Evolutionary conservation across 129 eudicot species (phyloP).

Genomic region (Calendula officinalis): DNA sequence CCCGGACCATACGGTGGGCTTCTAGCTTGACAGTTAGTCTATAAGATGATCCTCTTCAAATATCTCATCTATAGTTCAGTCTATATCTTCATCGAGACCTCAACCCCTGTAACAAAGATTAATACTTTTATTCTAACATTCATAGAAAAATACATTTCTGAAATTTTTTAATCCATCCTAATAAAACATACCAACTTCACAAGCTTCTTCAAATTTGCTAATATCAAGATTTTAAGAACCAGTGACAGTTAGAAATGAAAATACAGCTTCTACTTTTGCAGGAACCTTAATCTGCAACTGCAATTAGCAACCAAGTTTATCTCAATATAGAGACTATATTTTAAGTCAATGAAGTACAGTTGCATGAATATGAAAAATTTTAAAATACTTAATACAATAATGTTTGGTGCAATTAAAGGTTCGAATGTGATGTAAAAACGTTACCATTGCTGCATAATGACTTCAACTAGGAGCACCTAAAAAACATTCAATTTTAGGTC

Average conservation of each 20-base stretch:
- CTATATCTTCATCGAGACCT: slow-evolving; percentile 66
- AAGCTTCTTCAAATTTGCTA: slow-evolving; percentile 76
- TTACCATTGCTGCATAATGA: too few relatives aligned
- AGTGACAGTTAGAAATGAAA: slow-evolving; percentile 56
- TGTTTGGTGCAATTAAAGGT: too few relatives aligned
- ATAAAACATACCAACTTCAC: slow-evolving; percentile 79
- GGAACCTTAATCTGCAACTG: slow-evolving; percentile 69
- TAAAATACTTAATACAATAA: too few relatives aligned
- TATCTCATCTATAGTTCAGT: slow-evolving; percentile 50
- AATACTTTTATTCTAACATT: background rate
- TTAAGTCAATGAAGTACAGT: background rate
- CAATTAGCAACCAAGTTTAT: background rate
- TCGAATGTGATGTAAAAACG: too few relatives aligned
- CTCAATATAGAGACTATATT: too few relatives aligned
- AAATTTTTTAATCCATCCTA: background rate
- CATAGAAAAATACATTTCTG: background rate
- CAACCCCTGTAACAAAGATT: slow-evolving; percentile 44
- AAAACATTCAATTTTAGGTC: too few relatives aligned
- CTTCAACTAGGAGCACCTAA: too few relatives aligned
- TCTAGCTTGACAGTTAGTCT: too few relatives aligned
- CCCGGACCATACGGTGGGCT: too few relatives aligned
- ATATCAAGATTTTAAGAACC: slow-evolving; percentile 54
- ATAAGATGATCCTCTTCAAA: slow-evolving; percentile 53
- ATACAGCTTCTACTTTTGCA: slow-evolving; percentile 88
- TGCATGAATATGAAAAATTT: too few relatives aligned